Conservation (phyloP, 768 basidiomycete genomes). For the Krasilnikovozyma curviuscula region DNA sequence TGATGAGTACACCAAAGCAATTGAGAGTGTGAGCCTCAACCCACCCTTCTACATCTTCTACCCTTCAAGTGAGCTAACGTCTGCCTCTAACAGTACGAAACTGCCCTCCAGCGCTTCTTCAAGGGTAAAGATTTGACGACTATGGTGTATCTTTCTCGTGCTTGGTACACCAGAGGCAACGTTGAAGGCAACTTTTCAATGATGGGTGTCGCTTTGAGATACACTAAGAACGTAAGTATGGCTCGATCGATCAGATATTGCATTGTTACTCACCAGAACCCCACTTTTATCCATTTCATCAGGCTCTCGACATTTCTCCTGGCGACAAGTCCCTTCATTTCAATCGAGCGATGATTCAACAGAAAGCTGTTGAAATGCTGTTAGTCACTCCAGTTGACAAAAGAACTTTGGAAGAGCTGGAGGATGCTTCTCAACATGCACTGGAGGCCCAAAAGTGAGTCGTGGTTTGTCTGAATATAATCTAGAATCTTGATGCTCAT, state of each 20-base stretch:
- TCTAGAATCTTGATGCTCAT: neutral
- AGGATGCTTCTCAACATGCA: constrained; percentile 58
- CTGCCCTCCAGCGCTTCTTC: constrained; percentile 63
- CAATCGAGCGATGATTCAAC: constrained; percentile 96
- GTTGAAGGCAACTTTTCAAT: constrained; percentile 65
- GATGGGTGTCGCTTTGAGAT: constrained; percentile 67
- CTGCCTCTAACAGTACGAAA: constrained; percentile 51
- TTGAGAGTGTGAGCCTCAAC: constrained; percentile 53
- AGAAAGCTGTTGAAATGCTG: constrained; percentile 82
- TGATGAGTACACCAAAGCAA: constrained; percentile 87
- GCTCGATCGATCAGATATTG: neutral
- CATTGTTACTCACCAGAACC: neutral
- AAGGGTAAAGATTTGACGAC: constrained; percentile 51
- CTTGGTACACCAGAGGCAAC: constrained; percentile 86
- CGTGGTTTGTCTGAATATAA: neutral
- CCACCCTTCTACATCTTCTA: neutral
- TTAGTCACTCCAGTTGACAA: constrained; percentile 53
- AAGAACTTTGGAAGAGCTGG: constrained; percentile 60
- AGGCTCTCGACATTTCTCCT: constrained; percentile 73
- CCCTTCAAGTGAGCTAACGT: too few species aligned
- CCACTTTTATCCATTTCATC: constrained; percentile 3
- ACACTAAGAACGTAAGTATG: constrained; percentile 50
- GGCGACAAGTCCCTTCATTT: constrained; percentile 77
- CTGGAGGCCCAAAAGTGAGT: constrained; percentile 66
- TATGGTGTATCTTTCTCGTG: constrained; percentile 66